Evolutionary conservation across 2,329 filamentous ascomycete species (phyloP).

Genomic region (Plectosphaerella plurivora): DNA sequence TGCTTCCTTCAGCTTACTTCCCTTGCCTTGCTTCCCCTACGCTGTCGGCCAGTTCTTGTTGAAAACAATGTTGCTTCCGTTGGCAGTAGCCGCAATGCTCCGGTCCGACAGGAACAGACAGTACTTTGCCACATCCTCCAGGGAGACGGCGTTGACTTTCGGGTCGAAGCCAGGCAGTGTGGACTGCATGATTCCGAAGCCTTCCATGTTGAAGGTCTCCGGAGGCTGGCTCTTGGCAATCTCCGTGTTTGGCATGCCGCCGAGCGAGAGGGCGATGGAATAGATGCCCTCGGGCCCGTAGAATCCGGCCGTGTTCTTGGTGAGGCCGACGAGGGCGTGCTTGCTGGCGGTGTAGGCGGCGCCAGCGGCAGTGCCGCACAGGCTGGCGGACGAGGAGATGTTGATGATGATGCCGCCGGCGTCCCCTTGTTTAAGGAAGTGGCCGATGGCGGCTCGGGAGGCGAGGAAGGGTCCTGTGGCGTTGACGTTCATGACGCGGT

Average conservation of each 20-base stretch:
- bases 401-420: constrained; percentile 16
- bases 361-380: constrained; percentile 20
- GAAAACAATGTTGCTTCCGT: constrained; percentile 25
- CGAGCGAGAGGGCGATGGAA: constrained; percentile 10
- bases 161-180: constrained; percentile 21
- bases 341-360: constrained; percentile 49
- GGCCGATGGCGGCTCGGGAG: constrained; percentile 43
- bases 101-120: constrained; percentile 28
- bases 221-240: constrained; percentile 29
- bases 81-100: constrained; percentile 24
- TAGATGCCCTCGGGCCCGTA: constrained; percentile 49
- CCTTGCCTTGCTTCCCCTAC: constrained; percentile 7
- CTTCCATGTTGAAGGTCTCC: constrained; percentile 26
- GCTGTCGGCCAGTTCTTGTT: constrained; percentile 31
- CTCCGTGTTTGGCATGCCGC: constrained; percentile 10
- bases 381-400: constrained; percentile 14
- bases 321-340: constrained; percentile 48
- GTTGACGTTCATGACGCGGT: constrained; percentile 51
- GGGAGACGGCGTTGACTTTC: constrained; percentile 20
- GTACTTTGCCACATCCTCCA: constrained; percentile 33
- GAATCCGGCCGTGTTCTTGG: constrained; percentile 52
- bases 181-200: constrained; percentile 18
- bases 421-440: constrained; percentile 35
- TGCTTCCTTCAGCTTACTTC: too few relatives aligned
- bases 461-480: constrained; percentile 50